Evolutionary conservation across 805 yeast genomes (phyloP).

Genomic region (Wickerhamomyces hampshirensis): DNA sequence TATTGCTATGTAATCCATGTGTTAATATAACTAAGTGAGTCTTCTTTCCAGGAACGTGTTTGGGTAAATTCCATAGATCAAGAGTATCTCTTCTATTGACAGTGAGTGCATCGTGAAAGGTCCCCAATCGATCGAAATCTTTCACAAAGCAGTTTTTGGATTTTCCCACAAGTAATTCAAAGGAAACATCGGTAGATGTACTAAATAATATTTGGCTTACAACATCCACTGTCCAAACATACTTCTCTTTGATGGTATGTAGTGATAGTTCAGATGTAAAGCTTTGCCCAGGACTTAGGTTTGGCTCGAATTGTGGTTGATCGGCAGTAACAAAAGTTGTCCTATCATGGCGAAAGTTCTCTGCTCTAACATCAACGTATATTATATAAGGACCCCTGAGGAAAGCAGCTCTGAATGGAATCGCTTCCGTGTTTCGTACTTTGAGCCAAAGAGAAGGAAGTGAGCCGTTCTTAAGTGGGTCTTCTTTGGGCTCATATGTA

Average conservation of each 20-base stretch:
- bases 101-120: slow-evolving; percentile 30
- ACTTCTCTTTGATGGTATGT: slow-evolving; percentile 53
- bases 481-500: slow-evolving; percentile 31
- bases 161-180: slow-evolving; percentile 52
- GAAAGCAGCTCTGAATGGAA: slow-evolving; percentile 65
- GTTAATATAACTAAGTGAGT: slow-evolving; percentile 67
- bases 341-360: slow-evolving; percentile 47
- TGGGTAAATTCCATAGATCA: slow-evolving; percentile 70
- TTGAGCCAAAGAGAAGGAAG: slow-evolving; percentile 43
- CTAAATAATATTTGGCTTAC: slow-evolving; percentile 69
- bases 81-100: slow-evolving; percentile 51
- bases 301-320: slow-evolving; percentile 72
- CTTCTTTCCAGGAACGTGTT: slow-evolving; percentile 36
- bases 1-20: slow-evolving; percentile 77
- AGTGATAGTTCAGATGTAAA: slow-evolving; percentile 56
- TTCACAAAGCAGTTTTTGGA: slow-evolving; percentile 26
- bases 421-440: slow-evolving; percentile 57
- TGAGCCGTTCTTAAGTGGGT: slow-evolving; percentile 31
- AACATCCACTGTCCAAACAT: slow-evolving; percentile 69
- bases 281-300: slow-evolving; percentile 62
- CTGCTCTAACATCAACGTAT: slow-evolving; percentile 62
- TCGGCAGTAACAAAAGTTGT: slow-evolving; percentile 63
- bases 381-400: slow-evolving; percentile 73
- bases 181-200: slow-evolving; percentile 53
- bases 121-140: slow-evolving; percentile 28